Evolutionary conservation across 192 early-diverging fungal species (phyloP).

Genomic region (Paraglomus occultum): DNA sequence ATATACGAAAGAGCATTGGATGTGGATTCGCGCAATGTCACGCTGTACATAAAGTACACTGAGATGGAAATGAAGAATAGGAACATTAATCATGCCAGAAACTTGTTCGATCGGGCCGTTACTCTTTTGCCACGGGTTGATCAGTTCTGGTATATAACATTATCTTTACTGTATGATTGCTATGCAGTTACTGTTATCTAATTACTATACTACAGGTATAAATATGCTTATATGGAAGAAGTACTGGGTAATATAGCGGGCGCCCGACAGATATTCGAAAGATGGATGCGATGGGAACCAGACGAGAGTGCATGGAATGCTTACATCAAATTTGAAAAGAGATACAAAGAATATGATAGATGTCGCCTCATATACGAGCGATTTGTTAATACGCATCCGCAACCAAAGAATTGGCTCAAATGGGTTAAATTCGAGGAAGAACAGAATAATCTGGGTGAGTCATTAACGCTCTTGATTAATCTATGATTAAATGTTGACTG

Average conservation of each 20-base stretch:
- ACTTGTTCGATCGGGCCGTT: constrained; percentile 91
- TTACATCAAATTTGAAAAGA: constrained; percentile 91
- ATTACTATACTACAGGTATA: constrained; percentile 61
- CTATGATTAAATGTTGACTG: not conserved
- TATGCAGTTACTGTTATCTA: not conserved
- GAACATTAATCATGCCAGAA: constrained; percentile 90
- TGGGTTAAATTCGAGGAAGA: constrained; percentile 96
- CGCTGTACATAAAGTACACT: constrained; percentile 88
- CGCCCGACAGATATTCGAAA: constrained; percentile 90
- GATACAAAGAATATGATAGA: constrained; percentile 81
- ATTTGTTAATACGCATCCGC: constrained; percentile 86
- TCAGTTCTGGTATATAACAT: constrained; percentile 65
- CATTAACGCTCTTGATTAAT: not conserved
- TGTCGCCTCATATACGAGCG: constrained; percentile 81
- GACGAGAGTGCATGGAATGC: constrained; percentile 89
- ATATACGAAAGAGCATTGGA: constrained; percentile 94
- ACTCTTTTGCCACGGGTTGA: constrained; percentile 80
- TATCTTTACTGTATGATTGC: not conserved
- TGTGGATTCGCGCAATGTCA: constrained; percentile 82
- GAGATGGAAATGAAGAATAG: constrained; percentile 99
- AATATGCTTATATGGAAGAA: constrained; percentile 99
- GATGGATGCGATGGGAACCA: constrained; percentile 99
- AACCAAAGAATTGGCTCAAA: constrained; percentile 94
- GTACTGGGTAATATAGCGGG: constrained; percentile 86
- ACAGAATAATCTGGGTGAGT: constrained; percentile 62